Percentiles rank a stretch among this genome's conserved stretches.
Conservation (phyloP, 768 basidiomycete genomes). For the Auricularia cornea region DNA sequence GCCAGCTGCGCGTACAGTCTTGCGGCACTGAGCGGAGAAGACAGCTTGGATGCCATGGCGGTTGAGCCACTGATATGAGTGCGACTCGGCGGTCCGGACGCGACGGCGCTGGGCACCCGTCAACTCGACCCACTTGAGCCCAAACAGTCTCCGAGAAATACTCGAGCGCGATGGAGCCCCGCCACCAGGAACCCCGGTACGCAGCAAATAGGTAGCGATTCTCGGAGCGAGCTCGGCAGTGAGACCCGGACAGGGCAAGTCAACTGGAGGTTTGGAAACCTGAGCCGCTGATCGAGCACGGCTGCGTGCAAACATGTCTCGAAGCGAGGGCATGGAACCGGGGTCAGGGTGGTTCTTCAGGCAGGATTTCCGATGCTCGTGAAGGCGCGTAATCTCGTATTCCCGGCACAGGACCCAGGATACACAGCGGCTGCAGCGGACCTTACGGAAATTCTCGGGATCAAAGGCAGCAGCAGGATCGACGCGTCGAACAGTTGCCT, state of each 20-base stretch:
- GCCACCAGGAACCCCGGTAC: background rate
- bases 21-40: conserved; percentile 14
- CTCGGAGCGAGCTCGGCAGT: background rate
- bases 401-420: background rate
- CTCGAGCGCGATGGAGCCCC: background rate
- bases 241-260: background rate
- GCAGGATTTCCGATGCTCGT: background rate
- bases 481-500: background rate
- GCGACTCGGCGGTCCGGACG: conserved; percentile 10
- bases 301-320: too few relatives aligned
- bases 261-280: background rate
- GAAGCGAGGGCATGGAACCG: too few relatives aligned
- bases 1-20: background rate
- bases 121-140: background rate
- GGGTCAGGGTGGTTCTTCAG: background rate
- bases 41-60: conserved; percentile 13
- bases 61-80: conserved; percentile 21
- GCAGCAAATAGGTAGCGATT: background rate
- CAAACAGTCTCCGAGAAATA: background rate
- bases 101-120: conserved; percentile 1
- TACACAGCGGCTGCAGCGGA: background rate
- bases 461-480: background rate
- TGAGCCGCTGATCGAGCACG: too few relatives aligned
- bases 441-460: background rate
- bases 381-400: too few relatives aligned